Conservation (phyloP, 2,329 filamentous ascomycete species). For the Fusarium guadeloupense region DNA sequence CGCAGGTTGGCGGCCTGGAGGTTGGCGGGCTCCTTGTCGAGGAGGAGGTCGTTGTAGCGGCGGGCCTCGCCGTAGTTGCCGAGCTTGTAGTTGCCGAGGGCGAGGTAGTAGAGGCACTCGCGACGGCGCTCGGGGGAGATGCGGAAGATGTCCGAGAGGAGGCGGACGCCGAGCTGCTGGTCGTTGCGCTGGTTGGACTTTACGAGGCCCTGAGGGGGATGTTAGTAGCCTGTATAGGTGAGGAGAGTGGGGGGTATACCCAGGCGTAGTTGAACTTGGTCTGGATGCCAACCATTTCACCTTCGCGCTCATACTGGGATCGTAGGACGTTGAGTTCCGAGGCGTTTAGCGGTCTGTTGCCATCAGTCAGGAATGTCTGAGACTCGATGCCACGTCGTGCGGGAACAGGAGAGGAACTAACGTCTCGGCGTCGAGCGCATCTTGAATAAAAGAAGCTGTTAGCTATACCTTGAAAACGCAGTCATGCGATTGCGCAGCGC, state of each 20-base stretch:
- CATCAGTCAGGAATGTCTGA: slow-evolving; percentile 12
- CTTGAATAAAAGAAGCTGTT: slow-evolving; percentile 59
- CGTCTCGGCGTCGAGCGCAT: slow-evolving; percentile 98
- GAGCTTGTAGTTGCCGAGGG: slow-evolving; percentile 96
- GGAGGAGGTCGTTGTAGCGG: slow-evolving; percentile 90
- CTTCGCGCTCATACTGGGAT: slow-evolving; percentile 96
- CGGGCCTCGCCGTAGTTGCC: slow-evolving; percentile 96
- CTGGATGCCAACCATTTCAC: slow-evolving; percentile 94
- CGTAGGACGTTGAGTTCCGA: slow-evolving; percentile 93
- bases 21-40: slow-evolving; percentile 92
- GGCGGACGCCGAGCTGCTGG: slow-evolving; percentile 92
- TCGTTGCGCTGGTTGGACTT: slow-evolving; percentile 87
- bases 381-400: neutral
- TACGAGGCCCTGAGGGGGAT: slow-evolving; percentile 75
- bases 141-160: slow-evolving; percentile 97
- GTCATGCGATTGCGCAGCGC: slow-evolving; percentile 22
- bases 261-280: slow-evolving; percentile 99
- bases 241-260: slow-evolving; percentile 61
- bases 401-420: slow-evolving; percentile 52
- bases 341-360: slow-evolving; percentile 80
- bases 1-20: slow-evolving; percentile 89
- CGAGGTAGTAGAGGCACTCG: slow-evolving; percentile 98
- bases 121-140: slow-evolving; percentile 89
- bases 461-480: slow-evolving; percentile 4
- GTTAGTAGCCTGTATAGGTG: neutral